phyloP scores from a whole-genome alignment of 768 basidiomycete species.

The Leccinum uliginosum region DNA sequence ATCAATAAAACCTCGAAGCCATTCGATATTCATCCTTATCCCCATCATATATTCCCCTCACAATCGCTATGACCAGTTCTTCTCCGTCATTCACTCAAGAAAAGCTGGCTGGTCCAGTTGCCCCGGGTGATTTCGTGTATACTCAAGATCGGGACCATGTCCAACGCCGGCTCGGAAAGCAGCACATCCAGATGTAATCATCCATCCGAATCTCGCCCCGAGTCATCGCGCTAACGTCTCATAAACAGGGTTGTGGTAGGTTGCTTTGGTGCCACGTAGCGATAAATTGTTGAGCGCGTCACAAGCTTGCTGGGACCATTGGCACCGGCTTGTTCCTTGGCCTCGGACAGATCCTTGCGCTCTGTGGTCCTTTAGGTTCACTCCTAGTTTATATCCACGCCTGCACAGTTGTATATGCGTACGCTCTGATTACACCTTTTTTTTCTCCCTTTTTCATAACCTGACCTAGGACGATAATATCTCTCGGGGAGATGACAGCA shows the following conservation, averaged over 20 bases:
- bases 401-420: constrained; percentile 28
- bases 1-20: background rate
- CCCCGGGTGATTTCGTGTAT: constrained; percentile 14
- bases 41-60: background rate
- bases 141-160: constrained; percentile 14
- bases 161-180: constrained; percentile 16
- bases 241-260: constrained; percentile 21
- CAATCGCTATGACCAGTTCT: background rate
- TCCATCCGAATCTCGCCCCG: background rate
- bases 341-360: constrained; percentile 24
- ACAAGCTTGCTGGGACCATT: constrained; percentile 27
- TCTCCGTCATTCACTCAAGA: background rate
- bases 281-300: background rate
- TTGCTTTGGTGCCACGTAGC: background rate
- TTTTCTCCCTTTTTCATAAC: background rate
- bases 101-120: background rate
- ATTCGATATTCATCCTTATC: background rate
- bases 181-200: constrained; percentile 21
- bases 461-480: constrained; percentile 25
- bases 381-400: constrained; percentile 28
- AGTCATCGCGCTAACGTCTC: background rate
- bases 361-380: constrained; percentile 27
- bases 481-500: constrained; percentile 29
- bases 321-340: constrained; percentile 32
- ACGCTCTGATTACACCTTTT: background rate